phyloP scores from a whole-genome alignment of 2,329 filamentous ascomycete genomes.

The Aureobasidium leucospermi region DNA sequence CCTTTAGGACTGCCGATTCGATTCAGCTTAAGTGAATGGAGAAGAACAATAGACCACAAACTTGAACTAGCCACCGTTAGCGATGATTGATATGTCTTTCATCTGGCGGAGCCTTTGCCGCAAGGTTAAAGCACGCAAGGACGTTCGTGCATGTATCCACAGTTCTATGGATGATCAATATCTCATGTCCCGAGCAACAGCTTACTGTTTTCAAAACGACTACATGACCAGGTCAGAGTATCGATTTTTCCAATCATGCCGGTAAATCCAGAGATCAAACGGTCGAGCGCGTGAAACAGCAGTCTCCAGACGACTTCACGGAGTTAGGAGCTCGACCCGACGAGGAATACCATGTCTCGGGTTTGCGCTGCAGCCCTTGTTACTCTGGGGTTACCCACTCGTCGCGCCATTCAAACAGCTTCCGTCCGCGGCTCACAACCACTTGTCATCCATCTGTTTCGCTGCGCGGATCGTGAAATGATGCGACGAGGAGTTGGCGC shows the following conservation, averaged over 20 bases:
- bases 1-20: no score
- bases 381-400: not conserved
- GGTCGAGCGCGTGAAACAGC: no score
- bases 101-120: not conserved
- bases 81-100: not conserved
- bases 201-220: no score
- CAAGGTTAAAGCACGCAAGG: not conserved
- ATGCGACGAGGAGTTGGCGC: not conserved
- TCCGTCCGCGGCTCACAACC: not conserved
- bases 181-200: not conserved
- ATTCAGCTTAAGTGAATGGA: no score
- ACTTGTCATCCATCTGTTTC: not conserved
- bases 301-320: not conserved
- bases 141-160: not conserved
- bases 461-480: not conserved
- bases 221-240: no score
- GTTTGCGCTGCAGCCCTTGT: not conserved
- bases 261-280: no score
- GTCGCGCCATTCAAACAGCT: not conserved
- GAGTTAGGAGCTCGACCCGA: not conserved
- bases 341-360: not conserved
- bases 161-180: not conserved
- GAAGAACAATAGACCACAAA: not conserved
- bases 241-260: no score
- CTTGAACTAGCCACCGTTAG: no score